Evolutionary conservation across 768 basidiomycete genomes (phyloP), one percentile per base, ranked within the genome.

Genomic region (Pleurotus djamor): DNA sequence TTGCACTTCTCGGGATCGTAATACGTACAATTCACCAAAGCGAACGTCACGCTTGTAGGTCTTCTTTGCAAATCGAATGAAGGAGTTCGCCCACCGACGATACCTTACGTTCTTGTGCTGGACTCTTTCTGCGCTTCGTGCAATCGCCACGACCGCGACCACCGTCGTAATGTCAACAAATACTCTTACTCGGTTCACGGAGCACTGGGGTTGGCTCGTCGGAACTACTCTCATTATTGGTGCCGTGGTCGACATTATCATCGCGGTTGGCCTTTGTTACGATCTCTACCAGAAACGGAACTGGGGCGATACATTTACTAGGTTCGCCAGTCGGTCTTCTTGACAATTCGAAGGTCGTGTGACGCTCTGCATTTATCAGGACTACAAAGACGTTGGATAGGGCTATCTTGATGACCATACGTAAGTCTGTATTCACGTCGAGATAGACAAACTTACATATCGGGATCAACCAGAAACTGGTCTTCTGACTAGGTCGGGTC

Each of bases 61-160:
- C 12, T 76, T 74, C 66, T 75, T 74, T 55, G 64, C 70, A 5
- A 56, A 68, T 8, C 69, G 75, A 2, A 61, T 73, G 2, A 65
- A 63, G 45, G 66, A 64, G 37, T 65, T 74, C 8, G 61, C 74
- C n/a, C 69, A 71, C 0, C 60, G 62, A 8, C 59, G 67, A 41
- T 62, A 63, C 58, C 62, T 76, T 36, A 70, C 71, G 5, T 21
- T 67, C 5, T 13, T 69, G 0, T 73, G 72, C 61, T 68, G 66
- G 49, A n/a, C 52, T 1, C 59, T 73, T 8, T 65, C 70, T 2
- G 8, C 64, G 14, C 13, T 68, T 16, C 68, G 74, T 2, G 65
- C 67, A 34, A 44, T 69, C 16, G 72, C 70, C 3, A 71, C 72
- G 48, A 60, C 72, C 35, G 71, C 61, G 8, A 60, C 74, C 2